Percentiles rank a stretch among this genome's conserved stretches.
These are phyloP conservation scores for Mercurialis annua DNA, from an alignment of 345 rosid species.

Conservation along the genomic window DNA sequence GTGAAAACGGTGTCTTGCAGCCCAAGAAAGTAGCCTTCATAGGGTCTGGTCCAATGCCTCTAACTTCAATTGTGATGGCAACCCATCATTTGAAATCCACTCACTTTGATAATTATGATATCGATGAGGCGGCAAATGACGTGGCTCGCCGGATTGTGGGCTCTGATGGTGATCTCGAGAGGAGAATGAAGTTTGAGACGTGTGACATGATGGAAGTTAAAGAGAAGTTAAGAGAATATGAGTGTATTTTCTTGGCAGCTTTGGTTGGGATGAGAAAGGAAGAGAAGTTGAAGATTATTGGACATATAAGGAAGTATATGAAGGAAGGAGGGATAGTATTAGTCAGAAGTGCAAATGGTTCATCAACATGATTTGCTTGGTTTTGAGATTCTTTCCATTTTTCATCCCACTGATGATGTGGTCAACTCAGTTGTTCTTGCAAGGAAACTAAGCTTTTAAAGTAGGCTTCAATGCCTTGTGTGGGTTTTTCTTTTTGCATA, in stretches of 20 bases:
- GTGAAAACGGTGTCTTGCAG: conserved; percentile 22
- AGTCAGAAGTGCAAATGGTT: conserved; percentile 43
- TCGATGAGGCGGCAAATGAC: conserved; percentile 31
- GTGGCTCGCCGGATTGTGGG: conserved; percentile 27
- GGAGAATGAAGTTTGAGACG: conserved; percentile 36
- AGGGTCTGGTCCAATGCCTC: conserved; percentile 49
- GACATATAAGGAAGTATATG: conserved; percentile 34
- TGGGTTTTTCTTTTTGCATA: too few relatives aligned
- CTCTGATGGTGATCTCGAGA: conserved; percentile 27
- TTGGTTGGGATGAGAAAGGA: conserved; percentile 40
- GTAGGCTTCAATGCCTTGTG: too few relatives aligned
- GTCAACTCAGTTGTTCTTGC: conserved; percentile 37
- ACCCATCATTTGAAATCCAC: conserved; percentile 31
- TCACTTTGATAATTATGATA: conserved; percentile 36
- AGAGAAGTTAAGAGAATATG: conserved; percentile 34
- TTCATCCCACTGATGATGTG: conserved; percentile 37
- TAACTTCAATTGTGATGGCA: conserved; percentile 40
- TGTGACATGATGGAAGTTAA: conserved; percentile 30
- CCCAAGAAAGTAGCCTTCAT: conserved; percentile 39
- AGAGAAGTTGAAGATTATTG: conserved; percentile 29
- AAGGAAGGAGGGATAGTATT: conserved; percentile 32
- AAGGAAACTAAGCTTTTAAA: conserved; percentile 23
- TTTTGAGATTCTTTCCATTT: conserved; percentile 36
- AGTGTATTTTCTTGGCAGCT: conserved; percentile 42
- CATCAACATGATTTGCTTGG: conserved; percentile 28